phyloP scores from a whole-genome alignment of 2,329 filamentous ascomycete genomes.

The Cercospora sesami region DNA sequence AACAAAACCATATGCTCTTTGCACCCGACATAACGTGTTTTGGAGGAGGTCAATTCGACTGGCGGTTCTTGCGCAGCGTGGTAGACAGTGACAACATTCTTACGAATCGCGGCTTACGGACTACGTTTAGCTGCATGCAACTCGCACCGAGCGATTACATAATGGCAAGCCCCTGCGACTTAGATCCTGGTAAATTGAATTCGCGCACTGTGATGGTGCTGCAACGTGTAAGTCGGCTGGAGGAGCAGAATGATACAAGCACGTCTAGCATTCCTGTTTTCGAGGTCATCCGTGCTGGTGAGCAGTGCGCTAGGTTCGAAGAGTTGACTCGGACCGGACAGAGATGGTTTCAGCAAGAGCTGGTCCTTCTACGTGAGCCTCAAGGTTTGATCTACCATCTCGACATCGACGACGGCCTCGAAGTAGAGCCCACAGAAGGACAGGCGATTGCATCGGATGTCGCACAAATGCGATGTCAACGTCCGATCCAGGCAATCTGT shows the following conservation, averaged over 20 bases:
- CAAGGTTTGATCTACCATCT: not conserved
- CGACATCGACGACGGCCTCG: not conserved
- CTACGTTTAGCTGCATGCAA: not conserved
- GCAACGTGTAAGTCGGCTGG: not conserved
- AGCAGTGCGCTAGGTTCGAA: no score
- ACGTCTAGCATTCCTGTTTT: not conserved
- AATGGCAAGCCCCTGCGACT: not conserved
- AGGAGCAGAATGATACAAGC: not conserved
- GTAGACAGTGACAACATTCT: not conserved
- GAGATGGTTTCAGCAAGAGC: not conserved
- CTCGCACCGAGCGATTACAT: not conserved
- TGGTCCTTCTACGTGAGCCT: not conserved
- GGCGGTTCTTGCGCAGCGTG: not conserved
- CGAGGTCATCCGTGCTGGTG: not conserved
- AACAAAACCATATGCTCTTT: not conserved
- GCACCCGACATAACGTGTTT: not conserved
- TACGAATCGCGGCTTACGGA: not conserved
- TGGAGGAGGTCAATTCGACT: not conserved
- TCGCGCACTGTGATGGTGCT: not conserved
- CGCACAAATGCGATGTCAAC: no score
- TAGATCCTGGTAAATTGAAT: no score
- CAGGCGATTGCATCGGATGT: accelerated
- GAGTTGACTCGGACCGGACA: not conserved
- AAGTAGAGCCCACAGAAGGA: not conserved
- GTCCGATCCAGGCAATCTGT: not conserved